A percentile compares a stretch with the other conserved stretches of the same genome.
Evolutionary conservation across 768 basidiomycete genomes (phyloP).

Genomic region (Serendipita sp.): DNA sequence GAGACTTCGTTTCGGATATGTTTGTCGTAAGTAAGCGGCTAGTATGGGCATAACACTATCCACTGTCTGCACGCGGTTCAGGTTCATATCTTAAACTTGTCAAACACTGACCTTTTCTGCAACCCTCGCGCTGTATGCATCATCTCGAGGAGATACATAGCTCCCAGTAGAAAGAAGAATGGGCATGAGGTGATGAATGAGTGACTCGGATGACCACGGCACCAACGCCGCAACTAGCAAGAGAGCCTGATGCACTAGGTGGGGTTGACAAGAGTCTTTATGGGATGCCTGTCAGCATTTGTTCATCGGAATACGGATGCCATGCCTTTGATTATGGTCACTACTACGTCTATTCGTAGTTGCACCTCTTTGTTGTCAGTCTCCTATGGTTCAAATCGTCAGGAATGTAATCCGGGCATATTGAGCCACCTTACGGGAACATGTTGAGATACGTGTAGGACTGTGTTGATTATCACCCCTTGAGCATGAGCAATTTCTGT

Average conservation of each 20-base stretch:
- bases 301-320: slow-evolving; percentile 11
- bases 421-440: slow-evolving; percentile 29
- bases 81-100: neutral
- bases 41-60: slow-evolving; percentile 90
- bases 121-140: slow-evolving; percentile 86
- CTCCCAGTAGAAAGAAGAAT: slow-evolving; percentile 99
- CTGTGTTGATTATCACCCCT: slow-evolving; percentile 69
- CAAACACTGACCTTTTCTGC: slow-evolving; percentile 62
- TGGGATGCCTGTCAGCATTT: slow-evolving; percentile 3
- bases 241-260: slow-evolving; percentile 86
- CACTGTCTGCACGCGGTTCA: slow-evolving; percentile 45
- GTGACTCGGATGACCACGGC: slow-evolving; percentile 72
- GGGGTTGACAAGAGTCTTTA: slow-evolving; percentile 75
- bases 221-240: slow-evolving; percentile 75
- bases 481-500: slow-evolving; percentile 62
- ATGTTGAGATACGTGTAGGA: slow-evolving; percentile 47
- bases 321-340: slow-evolving; percentile 69
- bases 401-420: neutral
- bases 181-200: slow-evolving; percentile 91
- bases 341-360: slow-evolving; percentile 68
- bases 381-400: slow-evolving; percentile 27
- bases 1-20: slow-evolving; percentile 36
- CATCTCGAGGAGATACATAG: slow-evolving; percentile 93
- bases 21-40: slow-evolving; percentile 55
- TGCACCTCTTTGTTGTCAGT: slow-evolving; percentile 38